Percentiles rank a stretch among this genome's conserved stretches.
These are phyloP conservation scores for Pyrenophora teres DNA, from an alignment of 2,329 filamentous ascomycete species.

Conservation along the genomic window DNA sequence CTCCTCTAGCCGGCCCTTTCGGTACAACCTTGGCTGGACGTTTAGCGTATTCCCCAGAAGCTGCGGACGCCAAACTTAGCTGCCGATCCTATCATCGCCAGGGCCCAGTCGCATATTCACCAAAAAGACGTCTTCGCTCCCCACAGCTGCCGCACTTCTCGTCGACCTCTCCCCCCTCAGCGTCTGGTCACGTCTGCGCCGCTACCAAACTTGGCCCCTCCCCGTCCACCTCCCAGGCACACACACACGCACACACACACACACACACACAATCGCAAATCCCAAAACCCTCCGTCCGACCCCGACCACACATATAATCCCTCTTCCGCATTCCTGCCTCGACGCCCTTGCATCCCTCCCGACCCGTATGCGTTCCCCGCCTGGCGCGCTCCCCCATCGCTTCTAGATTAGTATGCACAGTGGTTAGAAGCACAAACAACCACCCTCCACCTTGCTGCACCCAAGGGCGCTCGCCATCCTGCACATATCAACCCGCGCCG, in stretches of 20 bases:
- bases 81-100: slow-evolving; percentile 26
- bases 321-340: slow-evolving; percentile 6
- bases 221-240: background rate
- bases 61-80: slow-evolving; percentile 24
- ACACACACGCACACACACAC: slow-evolving; percentile 1
- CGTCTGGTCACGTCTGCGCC: slow-evolving; percentile 5
- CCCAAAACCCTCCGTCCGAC: background rate
- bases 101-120: slow-evolving; percentile 16
- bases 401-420: slow-evolving; percentile 48
- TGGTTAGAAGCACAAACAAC: slow-evolving; percentile 30
- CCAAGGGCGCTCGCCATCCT: slow-evolving; percentile 34
- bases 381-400: slow-evolving; percentile 45
- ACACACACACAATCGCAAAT: background rate
- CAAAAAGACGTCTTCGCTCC: slow-evolving; percentile 16
- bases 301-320: slow-evolving; percentile 4
- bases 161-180: slow-evolving; percentile 2
- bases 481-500: slow-evolving; percentile 38
- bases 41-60: slow-evolving; percentile 25
- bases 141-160: slow-evolving; percentile 12
- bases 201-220: slow-evolving; percentile 4
- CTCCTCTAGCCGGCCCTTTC: slow-evolving; percentile 5
- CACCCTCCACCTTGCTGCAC: slow-evolving; percentile 35
- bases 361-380: slow-evolving; percentile 48
- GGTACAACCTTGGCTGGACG: slow-evolving; percentile 5
- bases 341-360: slow-evolving; percentile 41